These are phyloP conservation scores for Tilletia caries DNA, from an alignment of 1,284 basidiomycete genomes.

Conservation along the genomic window DNA sequence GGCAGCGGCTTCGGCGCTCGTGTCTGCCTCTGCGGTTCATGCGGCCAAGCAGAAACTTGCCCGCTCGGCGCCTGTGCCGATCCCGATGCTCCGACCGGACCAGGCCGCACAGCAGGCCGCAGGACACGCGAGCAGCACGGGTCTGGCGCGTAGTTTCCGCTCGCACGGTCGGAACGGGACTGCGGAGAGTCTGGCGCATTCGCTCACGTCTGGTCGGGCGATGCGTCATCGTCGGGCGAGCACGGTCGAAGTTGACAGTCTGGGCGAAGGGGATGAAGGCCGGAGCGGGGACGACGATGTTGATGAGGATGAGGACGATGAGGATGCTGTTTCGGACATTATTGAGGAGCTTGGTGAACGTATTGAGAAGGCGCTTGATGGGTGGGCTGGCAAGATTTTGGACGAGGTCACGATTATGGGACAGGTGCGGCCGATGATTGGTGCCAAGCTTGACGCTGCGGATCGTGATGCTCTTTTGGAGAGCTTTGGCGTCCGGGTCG, in stretches of 20 bases:
- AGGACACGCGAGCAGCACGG: background rate
- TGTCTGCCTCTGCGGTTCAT: background rate
- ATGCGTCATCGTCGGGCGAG: conserved; percentile 8
- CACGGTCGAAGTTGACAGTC: background rate
- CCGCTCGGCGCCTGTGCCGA: background rate
- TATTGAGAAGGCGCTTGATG: conserved; percentile 38
- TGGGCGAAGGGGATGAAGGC: background rate
- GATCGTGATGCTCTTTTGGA: conserved; percentile 19
- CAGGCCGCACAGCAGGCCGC: background rate
- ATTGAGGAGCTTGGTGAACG: conserved; percentile 44
- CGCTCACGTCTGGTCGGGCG: conserved; percentile 3
- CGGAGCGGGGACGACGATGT: conserved; percentile 6
- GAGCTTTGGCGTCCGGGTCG: conserved; percentile 14
- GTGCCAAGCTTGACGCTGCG: conserved; percentile 10
- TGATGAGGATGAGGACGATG: conserved; percentile 26
- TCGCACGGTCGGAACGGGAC: conserved; percentile 12
- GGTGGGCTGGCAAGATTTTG: conserved; percentile 46
- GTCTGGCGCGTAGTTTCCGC: background rate
- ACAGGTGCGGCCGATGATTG: conserved; percentile 32
- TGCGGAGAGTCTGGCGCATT: conserved; percentile 4
- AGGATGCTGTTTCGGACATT: conserved; percentile 35
- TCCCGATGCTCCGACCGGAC: conserved; percentile 5
- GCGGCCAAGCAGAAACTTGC: background rate
- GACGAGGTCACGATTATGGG: conserved; percentile 49
- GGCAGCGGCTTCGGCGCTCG: background rate